These are phyloP conservation scores for Microbotryum violaceum DNA, from an alignment of 1,284 basidiomycete species.

Conservation along the genomic window DNA sequence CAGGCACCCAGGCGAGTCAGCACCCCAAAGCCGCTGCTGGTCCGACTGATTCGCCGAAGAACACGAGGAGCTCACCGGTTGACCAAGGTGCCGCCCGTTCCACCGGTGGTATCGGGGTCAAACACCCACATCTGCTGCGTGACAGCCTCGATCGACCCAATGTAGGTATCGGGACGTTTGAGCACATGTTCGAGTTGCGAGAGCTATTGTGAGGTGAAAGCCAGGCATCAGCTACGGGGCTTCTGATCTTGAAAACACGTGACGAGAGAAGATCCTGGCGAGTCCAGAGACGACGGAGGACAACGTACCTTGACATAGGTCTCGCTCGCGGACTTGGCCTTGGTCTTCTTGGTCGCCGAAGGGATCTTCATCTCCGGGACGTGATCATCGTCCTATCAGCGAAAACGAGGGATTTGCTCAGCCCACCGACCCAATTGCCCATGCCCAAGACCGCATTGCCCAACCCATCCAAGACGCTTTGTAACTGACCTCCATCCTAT, in stretches of 20 bases:
- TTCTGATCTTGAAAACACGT: not conserved
- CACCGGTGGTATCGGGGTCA: conserved; percentile 44
- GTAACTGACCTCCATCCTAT: not conserved
- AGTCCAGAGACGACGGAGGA: not conserved
- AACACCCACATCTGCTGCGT: conserved; percentile 86
- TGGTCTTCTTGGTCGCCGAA: conserved; percentile 10
- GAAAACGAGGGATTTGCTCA: not conserved
- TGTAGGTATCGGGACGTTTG: conserved; percentile 95
- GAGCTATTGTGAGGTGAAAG: conserved; percentile 50
- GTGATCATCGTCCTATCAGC: not conserved
- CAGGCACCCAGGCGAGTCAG: too few species aligned
- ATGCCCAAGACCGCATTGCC: conserved; percentile 48
- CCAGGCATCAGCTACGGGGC: not conserved
- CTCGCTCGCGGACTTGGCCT: conserved; percentile 34
- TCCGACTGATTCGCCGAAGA: not conserved
- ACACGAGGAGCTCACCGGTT: too few species aligned
- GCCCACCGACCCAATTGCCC: conserved; percentile 43
- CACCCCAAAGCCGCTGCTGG: not conserved
- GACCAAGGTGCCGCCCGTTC: too few species aligned
- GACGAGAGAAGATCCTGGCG: not conserved
- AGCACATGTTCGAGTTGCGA: conserved; percentile 95
- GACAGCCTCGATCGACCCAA: conserved; percentile 83
- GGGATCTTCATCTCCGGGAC: not conserved
- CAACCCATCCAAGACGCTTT: conserved; percentile 37
- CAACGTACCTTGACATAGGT: conserved; percentile 33